Evolutionary conservation across 2,329 filamentous ascomycete species (phyloP), one percentile per base, ranked within the genome.

Genomic region (Phoma sp.): DNA sequence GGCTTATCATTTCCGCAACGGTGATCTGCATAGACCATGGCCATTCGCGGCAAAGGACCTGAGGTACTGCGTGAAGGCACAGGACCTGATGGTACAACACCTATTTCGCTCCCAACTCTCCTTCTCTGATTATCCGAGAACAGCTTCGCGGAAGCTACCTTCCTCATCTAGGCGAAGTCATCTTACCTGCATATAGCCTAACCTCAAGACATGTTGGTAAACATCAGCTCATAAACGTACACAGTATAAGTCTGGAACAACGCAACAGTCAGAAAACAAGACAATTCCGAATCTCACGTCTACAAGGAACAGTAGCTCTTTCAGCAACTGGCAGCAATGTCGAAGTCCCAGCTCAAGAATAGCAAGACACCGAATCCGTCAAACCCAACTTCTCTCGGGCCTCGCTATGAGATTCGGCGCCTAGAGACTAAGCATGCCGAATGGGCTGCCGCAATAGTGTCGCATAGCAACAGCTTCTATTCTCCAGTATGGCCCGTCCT

Each of bases 391-490:
- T 56, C 60, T 7, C 64, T 74, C 30, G 54, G 57, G 4, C 51
- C 67, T 2, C 71, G 71, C 42, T 75, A 69, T 47, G 64, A 70
- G 36, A 72, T 75, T 47, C 67, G 68, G 18, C 56, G 64, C 36
- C 60, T 74, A 6, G 52, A 47, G n/a, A 52, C 61, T 12, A 46
- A 68, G 30, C 71, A 75, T 40, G 28, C 42, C 1, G 39, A 47
- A 45, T 74, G 71, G 72, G 69, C 61, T 7, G 39, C 38, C 5
- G 67, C 70, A n/a, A 67, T 76, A 26, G 38, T 73, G 5, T 45
- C 57, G 15, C 72, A 76, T 47, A 63, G 60, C 56, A 72, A 75
- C 50, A 42, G 65, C 25, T 74, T 69, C 53, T 63, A 71, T 56
- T 65, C 61, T 10, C 47, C 62, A 3, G 40, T 74, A 36, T 75